Evolutionary conservation across 2,329 filamentous ascomycete genomes (phyloP).

Genomic region (Diaporthe aspalathi): DNA sequence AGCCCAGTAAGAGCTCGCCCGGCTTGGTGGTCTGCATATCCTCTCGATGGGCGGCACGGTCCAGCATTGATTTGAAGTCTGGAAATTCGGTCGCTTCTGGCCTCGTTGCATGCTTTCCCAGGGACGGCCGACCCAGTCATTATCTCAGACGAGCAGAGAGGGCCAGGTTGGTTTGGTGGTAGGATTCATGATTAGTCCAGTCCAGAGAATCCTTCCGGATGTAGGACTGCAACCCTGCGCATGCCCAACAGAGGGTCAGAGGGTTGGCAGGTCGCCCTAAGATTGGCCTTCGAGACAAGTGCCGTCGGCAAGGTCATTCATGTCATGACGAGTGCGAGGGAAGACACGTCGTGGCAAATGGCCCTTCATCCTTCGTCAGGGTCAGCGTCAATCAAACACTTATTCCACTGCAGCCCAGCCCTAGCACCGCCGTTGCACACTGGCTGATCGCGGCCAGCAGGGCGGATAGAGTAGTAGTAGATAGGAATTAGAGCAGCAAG

Average conservation of each 20-base stretch:
- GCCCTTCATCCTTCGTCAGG: conserved; percentile 13
- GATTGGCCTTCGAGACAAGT: background rate
- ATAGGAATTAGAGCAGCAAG: no score
- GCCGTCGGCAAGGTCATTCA: background rate
- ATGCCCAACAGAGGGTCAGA: background rate
- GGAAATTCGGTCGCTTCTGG: background rate
- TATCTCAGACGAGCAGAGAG: background rate
- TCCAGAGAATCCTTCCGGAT: conserved; percentile 33
- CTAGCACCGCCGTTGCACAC: conserved; percentile 28
- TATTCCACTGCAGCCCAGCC: conserved; percentile 10
- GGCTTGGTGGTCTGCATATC: background rate
- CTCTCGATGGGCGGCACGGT: background rate
- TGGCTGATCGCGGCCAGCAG: conserved; percentile 25
- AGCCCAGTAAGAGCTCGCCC: conserved; percentile 1
- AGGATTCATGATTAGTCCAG: conserved; percentile 3
- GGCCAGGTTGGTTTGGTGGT: background rate
- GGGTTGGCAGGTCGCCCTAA: conserved; percentile 6
- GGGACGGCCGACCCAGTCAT: conserved; percentile 14
- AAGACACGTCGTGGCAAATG: conserved; percentile 9
- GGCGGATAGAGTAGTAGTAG: no score
- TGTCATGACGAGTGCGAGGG: background rate
- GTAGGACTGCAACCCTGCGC: conserved; percentile 27
- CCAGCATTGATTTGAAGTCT: background rate
- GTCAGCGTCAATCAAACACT: conserved; percentile 1
- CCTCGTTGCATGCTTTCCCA: background rate